Base-by-base conservation (phyloP, 306 rosid species). In the Cicer pinnatifidum region DNA sequence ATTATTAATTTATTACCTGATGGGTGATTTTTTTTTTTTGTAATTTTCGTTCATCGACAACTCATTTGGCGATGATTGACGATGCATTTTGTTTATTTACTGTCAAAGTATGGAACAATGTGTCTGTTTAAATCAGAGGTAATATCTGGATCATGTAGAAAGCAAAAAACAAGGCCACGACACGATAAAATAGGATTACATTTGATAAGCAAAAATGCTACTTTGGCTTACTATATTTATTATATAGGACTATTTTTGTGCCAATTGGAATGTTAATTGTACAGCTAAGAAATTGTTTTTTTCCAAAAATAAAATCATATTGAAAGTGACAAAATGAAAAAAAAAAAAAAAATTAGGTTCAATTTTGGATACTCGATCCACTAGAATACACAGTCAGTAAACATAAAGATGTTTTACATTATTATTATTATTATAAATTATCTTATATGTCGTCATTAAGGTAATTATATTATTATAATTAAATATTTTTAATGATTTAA, bases 11-110 rank as follows among this genome's bases (percentile, higher is more conserved):
- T 28, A 28, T 28, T 28, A 28, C 4, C 4, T 28, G 35, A 28
- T 28, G 33, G 33, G 33, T 23, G 33, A 23, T 23, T 23, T 23
- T 40, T 11, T 11, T 11, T 9, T 13, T 52, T 70, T 39, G 40
- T 62, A 63, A 40, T 53, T 39, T 75, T 53, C 58, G 53, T 65
- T 66, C 39, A 43, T 53, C 0, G 19, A 63, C n/a, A 39, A 75
- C 17, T 45, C 23, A 16, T 51, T 16, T 53, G 54, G 64, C 72
- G 64, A 64, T 52, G 51, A 50, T 63, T 61, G 37, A n/a, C 33
- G 7, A 75, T 37, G 56, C 8, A 51, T 64, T 75, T 63, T 75
- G 79, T 75, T 73, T 19, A 59, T 46, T 37, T 75, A 35, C 38
- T 47, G 9, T 61, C 13, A 17, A 11, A 11, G 6, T 10, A 35